Base-by-base conservation (phyloP, 176 grass and related monocot genomes). In the Pontederia paniculata region DNA sequence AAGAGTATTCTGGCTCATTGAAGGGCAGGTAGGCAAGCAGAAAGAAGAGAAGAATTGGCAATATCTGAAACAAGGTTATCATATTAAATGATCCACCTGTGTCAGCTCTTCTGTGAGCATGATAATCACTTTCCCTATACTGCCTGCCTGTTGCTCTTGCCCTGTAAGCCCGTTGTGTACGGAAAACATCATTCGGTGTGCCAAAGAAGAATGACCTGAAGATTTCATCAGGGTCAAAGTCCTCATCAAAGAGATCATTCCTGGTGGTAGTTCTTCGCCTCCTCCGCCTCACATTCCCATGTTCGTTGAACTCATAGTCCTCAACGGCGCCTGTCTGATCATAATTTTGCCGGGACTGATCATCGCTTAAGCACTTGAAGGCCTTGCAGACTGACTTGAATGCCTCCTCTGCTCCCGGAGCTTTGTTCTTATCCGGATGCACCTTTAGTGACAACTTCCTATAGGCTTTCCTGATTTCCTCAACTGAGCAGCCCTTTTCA, bases 141-240 rank as follows among this genome's bases (percentile, higher is more conserved):
- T 48, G 68, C 67, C 69, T 79, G 5, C 85, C 68, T 0, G 80
- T 80, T 44, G 86, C 84, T 49, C 84, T 77, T 58, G 82, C 88
- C 65, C 87, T 86, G 44, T 84, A 98, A 2, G 86, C 82, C 21
- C 91, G 76, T 45, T 74, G 89, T 10, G 81, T 77, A 44, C 82
- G 73, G 22, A 64, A 60, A 0, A 88, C 83, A 44, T 86, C 87
- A 5, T 86, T 78, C 83, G 84, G 84, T 54, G 75, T 75, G 10
- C 94, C 94, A 72, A 77, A 98, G 77, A 95, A 95, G 62, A 98
- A 98, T 69, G 80, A 88, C 67, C 94, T 88, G 65, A 98, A 98
- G 73, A 98, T 91, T 70, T 98, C 93, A 62, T 98, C 83, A 3
- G 93, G 83, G 51, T 98, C 93, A 50, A 98, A 74, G 21, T 98